A percentile compares a stretch with the other conserved stretches of the same genome.
Conservation (phyloP, 257 asterid species). For the Solanum peruvianum region DNA sequence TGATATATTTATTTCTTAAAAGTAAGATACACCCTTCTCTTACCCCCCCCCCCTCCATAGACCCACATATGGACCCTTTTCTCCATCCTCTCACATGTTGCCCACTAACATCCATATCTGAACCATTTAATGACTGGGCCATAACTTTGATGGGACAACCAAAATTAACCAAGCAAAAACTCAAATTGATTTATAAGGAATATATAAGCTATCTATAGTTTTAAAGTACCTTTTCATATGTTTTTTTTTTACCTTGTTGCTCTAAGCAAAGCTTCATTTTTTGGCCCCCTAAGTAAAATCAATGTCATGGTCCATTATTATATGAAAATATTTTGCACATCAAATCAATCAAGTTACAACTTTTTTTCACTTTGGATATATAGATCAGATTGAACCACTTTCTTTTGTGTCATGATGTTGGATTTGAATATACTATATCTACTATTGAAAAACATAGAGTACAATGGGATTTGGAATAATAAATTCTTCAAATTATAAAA, state of each 20-base stretch:
- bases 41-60: too few species aligned
- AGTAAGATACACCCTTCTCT: neutral
- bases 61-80: slow-evolving; percentile 14
- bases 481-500: neutral
- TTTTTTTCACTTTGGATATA: slow-evolving; percentile 5
- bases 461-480: neutral
- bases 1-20: neutral
- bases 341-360: slow-evolving; percentile 21
- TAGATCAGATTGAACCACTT: slow-evolving; percentile 6
- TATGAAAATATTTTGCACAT: slow-evolving; percentile 12
- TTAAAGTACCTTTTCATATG: neutral
- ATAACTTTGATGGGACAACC: neutral
- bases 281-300: slow-evolving; percentile 2
- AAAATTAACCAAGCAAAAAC: neutral
- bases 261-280: neutral
- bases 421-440: neutral
- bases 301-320: neutral
- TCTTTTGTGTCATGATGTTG: slow-evolving; percentile 8
- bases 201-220: neutral
- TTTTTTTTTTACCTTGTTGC: neutral
- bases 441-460: neutral
- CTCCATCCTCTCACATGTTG: slow-evolving; percentile 67
- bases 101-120: slow-evolving; percentile 70
- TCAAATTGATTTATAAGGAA: neutral
- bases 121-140: slow-evolving; percentile 30